phyloP scores from a whole-genome alignment of 2,329 filamentous ascomycete species.

The Mycosphaerella arachidis region DNA sequence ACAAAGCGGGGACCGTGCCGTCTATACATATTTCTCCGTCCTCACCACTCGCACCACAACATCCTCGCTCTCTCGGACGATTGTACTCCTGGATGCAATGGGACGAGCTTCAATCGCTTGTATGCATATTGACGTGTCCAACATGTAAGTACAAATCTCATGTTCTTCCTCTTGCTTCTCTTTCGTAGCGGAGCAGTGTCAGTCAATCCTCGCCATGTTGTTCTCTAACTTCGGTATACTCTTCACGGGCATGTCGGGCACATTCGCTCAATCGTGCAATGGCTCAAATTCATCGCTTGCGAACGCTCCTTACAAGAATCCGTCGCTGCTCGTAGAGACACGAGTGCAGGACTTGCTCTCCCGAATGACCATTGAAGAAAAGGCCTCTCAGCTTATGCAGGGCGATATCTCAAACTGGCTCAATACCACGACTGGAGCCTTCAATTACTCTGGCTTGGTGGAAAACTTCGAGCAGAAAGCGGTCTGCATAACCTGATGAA shows the following conservation, averaged over 20 bases:
- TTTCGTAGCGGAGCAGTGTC: background rate
- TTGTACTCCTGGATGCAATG: background rate
- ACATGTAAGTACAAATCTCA: background rate
- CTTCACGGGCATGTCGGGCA: background rate
- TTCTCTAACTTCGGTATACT: background rate
- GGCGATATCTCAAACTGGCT: constrained; percentile 71
- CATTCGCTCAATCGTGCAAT: constrained; percentile 4
- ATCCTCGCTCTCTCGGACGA: background rate
- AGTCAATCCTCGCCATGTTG: background rate
- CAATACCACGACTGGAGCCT: constrained; percentile 60
- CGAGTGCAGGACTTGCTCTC: constrained; percentile 64
- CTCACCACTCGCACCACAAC: background rate
- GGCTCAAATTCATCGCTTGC: constrained; percentile 24
- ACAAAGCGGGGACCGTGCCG: background rate
- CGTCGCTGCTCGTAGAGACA: constrained; percentile 57
- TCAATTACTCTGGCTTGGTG: constrained; percentile 63
- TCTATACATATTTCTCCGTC: background rate
- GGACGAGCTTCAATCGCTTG: background rate
- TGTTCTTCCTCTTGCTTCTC: background rate
- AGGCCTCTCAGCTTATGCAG: constrained; percentile 60
- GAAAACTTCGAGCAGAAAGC: constrained; percentile 62
- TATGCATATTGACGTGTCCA: background rate
- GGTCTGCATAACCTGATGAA: too few relatives aligned
- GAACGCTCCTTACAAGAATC: constrained; percentile 48
- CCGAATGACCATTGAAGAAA: constrained; percentile 71